phyloP scores from a whole-genome alignment of 225 moss, liverwort and hornwort species.

The Physcomitrium patens region DNA sequence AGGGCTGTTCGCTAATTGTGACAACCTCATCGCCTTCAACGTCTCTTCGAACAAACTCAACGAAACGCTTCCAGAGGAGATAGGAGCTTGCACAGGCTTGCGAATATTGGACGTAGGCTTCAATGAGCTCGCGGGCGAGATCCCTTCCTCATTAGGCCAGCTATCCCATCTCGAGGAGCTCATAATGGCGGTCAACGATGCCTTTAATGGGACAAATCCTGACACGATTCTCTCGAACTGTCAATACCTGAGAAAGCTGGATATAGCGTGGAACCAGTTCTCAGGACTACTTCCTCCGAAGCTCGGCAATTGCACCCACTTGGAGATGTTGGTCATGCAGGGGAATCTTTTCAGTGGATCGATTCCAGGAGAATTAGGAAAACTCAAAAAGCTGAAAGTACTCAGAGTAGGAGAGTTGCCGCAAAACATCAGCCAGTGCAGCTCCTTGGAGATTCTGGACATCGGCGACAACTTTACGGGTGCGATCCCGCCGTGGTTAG shows the following conservation, averaged over 20 bases:
- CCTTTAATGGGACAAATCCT: constrained; percentile 46
- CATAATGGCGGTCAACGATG: constrained; percentile 30
- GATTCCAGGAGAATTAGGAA: constrained; percentile 57
- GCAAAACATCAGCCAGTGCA: constrained; percentile 30
- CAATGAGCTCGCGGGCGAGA: constrained; percentile 56
- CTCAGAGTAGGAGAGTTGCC: constrained; percentile 48
- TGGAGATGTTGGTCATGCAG: constrained; percentile 61
- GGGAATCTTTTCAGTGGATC: constrained; percentile 58
- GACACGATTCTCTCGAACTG: constrained; percentile 40
- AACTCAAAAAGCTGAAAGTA: constrained; percentile 47
- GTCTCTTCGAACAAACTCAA: constrained; percentile 46
- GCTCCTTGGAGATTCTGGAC: constrained; percentile 42
- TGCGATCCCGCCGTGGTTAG: constrained; percentile 40
- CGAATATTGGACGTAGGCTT: constrained; percentile 56
- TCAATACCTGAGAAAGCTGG: constrained; percentile 37
- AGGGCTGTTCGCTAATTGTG: constrained; percentile 35
- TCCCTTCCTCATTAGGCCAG: constrained; percentile 41
- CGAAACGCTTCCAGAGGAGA: constrained; percentile 31
- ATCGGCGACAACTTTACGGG: constrained; percentile 42
- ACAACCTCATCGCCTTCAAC: constrained; percentile 41
- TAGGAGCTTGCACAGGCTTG: constrained; percentile 37
- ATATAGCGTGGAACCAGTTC: constrained; percentile 57
- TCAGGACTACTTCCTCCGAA: constrained; percentile 53
- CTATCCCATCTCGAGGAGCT: constrained; percentile 49
- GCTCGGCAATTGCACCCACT: constrained; percentile 62